A percentile compares a stretch with the other conserved stretches of the same genome.
phyloP scores from a whole-genome alignment of 164 flowering plant species.

The Nelumbo lutea region DNA sequence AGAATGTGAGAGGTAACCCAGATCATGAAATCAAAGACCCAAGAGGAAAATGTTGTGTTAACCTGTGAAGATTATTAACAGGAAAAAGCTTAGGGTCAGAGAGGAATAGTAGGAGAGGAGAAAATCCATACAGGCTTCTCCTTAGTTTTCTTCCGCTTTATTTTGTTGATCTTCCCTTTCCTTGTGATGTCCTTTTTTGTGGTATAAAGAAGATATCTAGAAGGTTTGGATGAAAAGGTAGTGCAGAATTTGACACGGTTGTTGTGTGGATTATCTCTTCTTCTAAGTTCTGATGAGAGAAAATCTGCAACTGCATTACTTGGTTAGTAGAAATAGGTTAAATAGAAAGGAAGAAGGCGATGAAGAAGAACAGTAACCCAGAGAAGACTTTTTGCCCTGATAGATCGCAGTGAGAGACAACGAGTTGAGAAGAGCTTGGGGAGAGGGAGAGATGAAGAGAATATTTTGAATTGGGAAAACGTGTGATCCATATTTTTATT shows the following conservation, averaged over 20 bases:
- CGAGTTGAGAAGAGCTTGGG: conserved; percentile 12
- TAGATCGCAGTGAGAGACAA: conserved; percentile 5
- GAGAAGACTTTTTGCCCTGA: background rate
- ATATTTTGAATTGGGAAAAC: no score
- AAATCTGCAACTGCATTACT: conserved; percentile 5
- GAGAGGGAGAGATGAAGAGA: background rate
- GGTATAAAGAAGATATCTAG: background rate
- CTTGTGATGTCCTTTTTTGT: background rate
- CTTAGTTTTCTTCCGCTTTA: background rate
- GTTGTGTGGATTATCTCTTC: background rate
- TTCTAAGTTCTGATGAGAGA: background rate
- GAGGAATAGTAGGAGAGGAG: background rate
- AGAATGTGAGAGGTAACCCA: conserved; percentile 1
- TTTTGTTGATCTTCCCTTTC: background rate
- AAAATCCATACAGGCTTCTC: background rate
- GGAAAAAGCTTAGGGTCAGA: background rate
- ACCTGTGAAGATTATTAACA: conserved; percentile 9
- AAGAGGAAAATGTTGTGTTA: background rate
- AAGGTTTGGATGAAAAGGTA: background rate
- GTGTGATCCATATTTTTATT: no score
- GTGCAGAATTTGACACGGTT: background rate
- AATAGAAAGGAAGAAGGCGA: background rate
- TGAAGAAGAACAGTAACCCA: conserved; percentile 2
- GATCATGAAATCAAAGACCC: background rate
- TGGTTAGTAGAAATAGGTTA: background rate